Base-by-base conservation (phyloP, 2,329 filamentous ascomycete genomes). In the Juglanconis sp. region DNA sequence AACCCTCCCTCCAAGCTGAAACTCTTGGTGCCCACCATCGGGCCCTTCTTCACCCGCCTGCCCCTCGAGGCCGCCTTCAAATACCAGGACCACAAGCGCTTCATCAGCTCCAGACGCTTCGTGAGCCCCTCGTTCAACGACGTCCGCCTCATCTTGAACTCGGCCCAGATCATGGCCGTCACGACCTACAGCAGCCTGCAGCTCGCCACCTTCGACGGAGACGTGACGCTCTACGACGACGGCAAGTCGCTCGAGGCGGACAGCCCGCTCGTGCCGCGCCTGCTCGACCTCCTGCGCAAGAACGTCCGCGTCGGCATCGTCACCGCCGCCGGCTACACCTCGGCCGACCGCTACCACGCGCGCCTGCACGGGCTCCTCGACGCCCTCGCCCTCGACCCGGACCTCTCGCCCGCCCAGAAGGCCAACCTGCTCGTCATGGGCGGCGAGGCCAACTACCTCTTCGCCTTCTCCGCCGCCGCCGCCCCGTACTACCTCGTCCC, bases 111-210 rank as follows among this genome's bases (percentile, higher is more conserved):
- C 1, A 84, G 95, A 31, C 88, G 95, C 63, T 98, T 97, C 71
- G 95, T 99, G 2, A 90, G 94, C 1, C 95, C 95, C 0, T 96
- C 91, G 1, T 99, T 99, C 82, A 99, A 99, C 76, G 95, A 99
- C 72, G 87, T 99, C 61, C 87, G 95, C 2, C 81, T 97, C 31
- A 89, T 96, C 55, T 85, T 99, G 67, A 99, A 99, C 76, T 95
- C 95, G 44, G 93, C 95, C 17, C 95, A 99, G 75, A 82, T 94
- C 62, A 92, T 97, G 87, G 92, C 91, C 44, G 85, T 98, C n/a
- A 89, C 92, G 15, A 86, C 85, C 31, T 78, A 80, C 49, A 88
- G 89, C 30, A 83, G 86, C 4, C 81, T 97, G 8, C 87, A 95
- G 67, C 83, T 99, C 4, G 88, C 96, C 57, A 99, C 95, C 0